Base-by-base conservation (phyloP, 805 yeast genomes). In the Hanseniaspora hatyaiensis region DNA sequence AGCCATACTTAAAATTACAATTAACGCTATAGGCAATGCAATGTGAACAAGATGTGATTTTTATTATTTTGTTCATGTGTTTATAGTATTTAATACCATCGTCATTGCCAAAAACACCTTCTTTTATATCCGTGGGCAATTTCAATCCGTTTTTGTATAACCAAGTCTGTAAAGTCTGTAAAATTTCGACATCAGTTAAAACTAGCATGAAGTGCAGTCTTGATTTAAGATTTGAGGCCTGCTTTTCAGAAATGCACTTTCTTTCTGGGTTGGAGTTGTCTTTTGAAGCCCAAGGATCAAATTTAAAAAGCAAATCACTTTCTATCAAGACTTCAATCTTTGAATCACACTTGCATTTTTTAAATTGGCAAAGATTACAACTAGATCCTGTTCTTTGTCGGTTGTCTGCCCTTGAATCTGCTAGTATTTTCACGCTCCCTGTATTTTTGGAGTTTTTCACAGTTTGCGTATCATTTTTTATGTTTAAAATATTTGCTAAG, bases 331-430 rank as follows among this genome's bases (percentile, higher is more conserved):
- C 34, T 13, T 43, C 47, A 19, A 43, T 43, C 11, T 34, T 33
- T 3, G 47, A 29, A 34, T 43, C 16, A 29, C 47, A 43, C 18
- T 43, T 43, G 15, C 47, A 43, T 16, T 43, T 43, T 34, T 43
- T 43, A 3, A 34, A 20, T 34, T 43, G 47, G 15, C 47, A 43
- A 19, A 28, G 15, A 28, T 43, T 43, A 19, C 47, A 43, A 24
- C 47, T 43, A 15, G 47, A 43, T 28, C 47, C 47, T 28, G 19
- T 15, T 16, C 47, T 22, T 20, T 43, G 47, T 20, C 47, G 34
- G 22, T 43, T 43, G 18, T 43, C 37, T 6, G 2, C 12, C 29
- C 47, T 34, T 16, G 26, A 20, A 29, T 26, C 23, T 20, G 47
- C 40, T 8, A 41, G 34, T 1, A 19, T 19, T 9, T 28, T 19